Base-by-base conservation (phyloP, 1,139 yeast genomes). In the Blastobotrys serpentis region DNA sequence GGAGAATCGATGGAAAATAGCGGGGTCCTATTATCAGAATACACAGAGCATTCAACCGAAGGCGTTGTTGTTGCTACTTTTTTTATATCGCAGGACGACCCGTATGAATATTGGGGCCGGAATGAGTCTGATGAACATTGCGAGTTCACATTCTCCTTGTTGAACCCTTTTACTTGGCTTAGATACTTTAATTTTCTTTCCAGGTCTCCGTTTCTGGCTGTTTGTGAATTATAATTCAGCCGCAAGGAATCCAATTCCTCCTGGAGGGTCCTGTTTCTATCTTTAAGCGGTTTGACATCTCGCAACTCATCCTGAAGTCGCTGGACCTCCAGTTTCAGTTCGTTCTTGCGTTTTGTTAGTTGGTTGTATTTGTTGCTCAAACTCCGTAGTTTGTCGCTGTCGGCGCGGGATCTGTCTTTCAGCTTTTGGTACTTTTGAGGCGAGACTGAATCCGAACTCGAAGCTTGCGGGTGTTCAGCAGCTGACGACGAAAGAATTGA, bases 231-330 rank as follows among this genome's bases (percentile, higher is more conserved):
- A n/a, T 36, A 36, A 14, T 36, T 36, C 3, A 36, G 40, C 19
- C 40, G 40, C 40, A 36, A 19, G 13, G 40, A 36, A 11, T 36
- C 40, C 25, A 36, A 36, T 11, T 36, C 40, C n/a, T 36, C 40
- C 22, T 36, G 40, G 14, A 36, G 13, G n/a, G 10, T 14, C n/a
- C 40, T 4, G 18, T 39, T 39, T 3, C 25, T 18, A 4, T 39
- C 21, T 14, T 39, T 17, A 13, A 13, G 19, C 18, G 33, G 18
- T 39, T 39, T 26, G 22, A 14, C 23, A 25, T 26, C 33, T 13
- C 33, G 14, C 14, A 39, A 22, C 14, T 39, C 33, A 7, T 26
- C 33, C 22, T 39, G 32, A 14, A 39, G 42, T 10, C 33, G 21
- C 10, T 8, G 33, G 4, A 23, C 29, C 26, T 39, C 42, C 42